Base-by-base conservation (phyloP, 1,284 basidiomycete genomes). In the Trichosporon coremiiforme region DNA sequence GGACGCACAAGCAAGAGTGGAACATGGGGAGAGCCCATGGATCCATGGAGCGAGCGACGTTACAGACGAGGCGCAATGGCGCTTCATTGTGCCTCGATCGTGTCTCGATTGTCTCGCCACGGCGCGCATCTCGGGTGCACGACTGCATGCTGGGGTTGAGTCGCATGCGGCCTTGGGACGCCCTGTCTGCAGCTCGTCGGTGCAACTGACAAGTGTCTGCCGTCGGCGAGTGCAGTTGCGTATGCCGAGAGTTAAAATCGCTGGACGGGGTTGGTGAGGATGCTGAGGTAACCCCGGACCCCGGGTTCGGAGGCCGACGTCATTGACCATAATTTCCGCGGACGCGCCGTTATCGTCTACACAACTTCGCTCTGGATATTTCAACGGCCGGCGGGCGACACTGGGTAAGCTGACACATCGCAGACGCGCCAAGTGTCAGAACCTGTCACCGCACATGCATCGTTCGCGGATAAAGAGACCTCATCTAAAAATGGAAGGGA, bases 261-360 rank as follows among this genome's bases (percentile, higher is more conserved):
- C n/a, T n/a, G n/a, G 47, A n/a, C 47, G 20, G 10, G 13, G 4
- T n/a, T n/a, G n/a, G n/a, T 31, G 17, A 60, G 7, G 29, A 3
- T 31, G 57, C 57, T 60, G 57, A 33, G 57, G 31, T 60, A 60
- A 60, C 17, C 29, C 35, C 57, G 57, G 57, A 60, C 31, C 29
- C 17, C 57, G 57, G 8, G n/a, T n/a, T 22, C 29, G 17, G 29
- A 33, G 57, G 10, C 29, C 57, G 57, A 60, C 57, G 57, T 60
- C 57, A 60, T 60, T n/a, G n/a, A 33, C 13, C 15, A 17, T 47
- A 47, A 9, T 47, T 47, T 47, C n/a, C 17, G 15, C 45, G n/a
- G n/a, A n/a, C n/a, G n/a, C n/a, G n/a, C n/a, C n/a, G n/a, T n/a
- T n/a, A n/a, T n/a, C n/a, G n/a, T n/a, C n/a, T n/a, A n/a, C n/a